Conservation (phyloP, 2,329 filamentous ascomycete species). For the Phaeosphaeriaceae sp. region DNA sequence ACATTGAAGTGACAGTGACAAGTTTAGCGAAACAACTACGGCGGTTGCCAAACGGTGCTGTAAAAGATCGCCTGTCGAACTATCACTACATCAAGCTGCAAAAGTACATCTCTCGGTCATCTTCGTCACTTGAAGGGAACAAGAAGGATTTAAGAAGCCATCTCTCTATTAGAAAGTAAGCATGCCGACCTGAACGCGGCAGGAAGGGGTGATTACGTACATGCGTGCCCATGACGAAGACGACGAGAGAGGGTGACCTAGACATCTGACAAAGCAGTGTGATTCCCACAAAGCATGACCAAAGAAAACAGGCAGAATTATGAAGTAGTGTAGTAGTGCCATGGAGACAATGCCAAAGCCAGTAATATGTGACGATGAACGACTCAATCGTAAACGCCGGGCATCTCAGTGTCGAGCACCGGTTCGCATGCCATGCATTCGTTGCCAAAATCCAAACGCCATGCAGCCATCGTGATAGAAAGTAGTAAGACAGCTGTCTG, state of each 20-base stretch:
- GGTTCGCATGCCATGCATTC: constrained; percentile 48
- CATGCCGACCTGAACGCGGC: constrained; percentile 47
- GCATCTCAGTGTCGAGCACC: constrained; percentile 43
- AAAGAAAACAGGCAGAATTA: constrained; percentile 30
- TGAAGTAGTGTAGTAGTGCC: constrained; percentile 41
- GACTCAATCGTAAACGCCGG: constrained; percentile 47
- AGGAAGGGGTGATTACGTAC: constrained; percentile 53
- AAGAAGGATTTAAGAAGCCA: constrained; percentile 42
- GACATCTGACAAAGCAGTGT: constrained; percentile 44
- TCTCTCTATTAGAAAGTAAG: constrained; percentile 53
- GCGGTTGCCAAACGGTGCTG: constrained; percentile 22
- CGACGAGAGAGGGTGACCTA: constrained; percentile 50
- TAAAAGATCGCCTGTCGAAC: constrained; percentile 23
- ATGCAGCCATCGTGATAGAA: constrained; percentile 43
- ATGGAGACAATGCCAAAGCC: constrained; percentile 42
- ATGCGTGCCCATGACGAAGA: constrained; percentile 55
- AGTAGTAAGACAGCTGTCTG: constrained; percentile 42
- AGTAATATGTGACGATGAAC: constrained; percentile 33
- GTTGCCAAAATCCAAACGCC: constrained; percentile 46
- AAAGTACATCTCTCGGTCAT: constrained; percentile 41
- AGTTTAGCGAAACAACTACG: constrained; percentile 17
- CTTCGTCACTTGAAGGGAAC: constrained; percentile 49
- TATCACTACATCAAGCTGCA: constrained; percentile 40
- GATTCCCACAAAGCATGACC: constrained; percentile 39
- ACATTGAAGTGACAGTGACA: constrained; percentile 6